Conservation (phyloP, 179 eudicot species). For the Beta macrorhiza region DNA sequence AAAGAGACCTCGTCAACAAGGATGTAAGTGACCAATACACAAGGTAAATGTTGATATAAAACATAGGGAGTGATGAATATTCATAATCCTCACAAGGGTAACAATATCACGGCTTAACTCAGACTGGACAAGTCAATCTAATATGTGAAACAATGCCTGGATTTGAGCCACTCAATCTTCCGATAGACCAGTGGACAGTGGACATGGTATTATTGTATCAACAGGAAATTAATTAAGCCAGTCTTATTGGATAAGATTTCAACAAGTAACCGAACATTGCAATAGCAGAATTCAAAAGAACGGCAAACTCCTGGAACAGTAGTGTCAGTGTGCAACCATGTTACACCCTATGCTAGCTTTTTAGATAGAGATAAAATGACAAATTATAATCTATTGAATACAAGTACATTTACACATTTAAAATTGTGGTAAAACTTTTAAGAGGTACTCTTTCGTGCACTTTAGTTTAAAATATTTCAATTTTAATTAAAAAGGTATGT, state of each 20-base stretch:
- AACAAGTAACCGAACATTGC: not conserved
- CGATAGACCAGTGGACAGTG: not conserved
- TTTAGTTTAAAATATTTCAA: no score
- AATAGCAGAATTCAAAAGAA: not conserved
- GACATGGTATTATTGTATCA: not conserved
- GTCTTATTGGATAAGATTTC: not conserved
- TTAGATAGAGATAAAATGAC: no score
- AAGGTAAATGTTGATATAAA: constrained; percentile 12
- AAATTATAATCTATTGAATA: no score
- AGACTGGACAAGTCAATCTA: constrained; percentile 8
- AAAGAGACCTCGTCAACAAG: constrained; percentile 3
- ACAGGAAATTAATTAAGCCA: not conserved
- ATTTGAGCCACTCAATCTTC: not conserved
- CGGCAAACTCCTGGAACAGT: not conserved
- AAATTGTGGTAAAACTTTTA: no score
- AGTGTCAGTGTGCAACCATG: no score
- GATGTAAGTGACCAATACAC: not conserved
- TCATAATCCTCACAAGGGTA: constrained; percentile 10
- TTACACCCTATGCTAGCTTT: no score
- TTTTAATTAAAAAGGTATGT: no score
- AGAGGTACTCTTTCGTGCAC: no score
- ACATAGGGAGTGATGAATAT: not conserved
- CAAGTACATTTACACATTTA: no score
- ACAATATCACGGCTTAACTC: not conserved
- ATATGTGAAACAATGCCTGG: not conserved